A percentile compares a stretch with the other conserved stretches of the same genome.
Evolutionary conservation across 2,329 filamentous ascomycete genomes (phyloP).

Genomic region (Trichoderma sp.): DNA sequence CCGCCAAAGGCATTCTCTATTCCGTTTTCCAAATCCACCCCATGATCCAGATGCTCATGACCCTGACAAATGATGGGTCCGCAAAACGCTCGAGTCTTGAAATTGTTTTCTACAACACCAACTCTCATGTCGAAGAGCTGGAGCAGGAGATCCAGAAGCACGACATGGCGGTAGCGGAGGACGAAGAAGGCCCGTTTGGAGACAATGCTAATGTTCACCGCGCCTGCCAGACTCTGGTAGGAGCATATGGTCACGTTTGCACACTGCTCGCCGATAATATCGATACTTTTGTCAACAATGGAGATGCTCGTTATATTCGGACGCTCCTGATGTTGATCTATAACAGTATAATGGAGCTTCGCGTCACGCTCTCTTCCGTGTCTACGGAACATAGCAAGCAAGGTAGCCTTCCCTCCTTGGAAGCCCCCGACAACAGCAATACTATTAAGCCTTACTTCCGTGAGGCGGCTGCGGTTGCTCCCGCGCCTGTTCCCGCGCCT

Average conservation of each 20-base stretch:
- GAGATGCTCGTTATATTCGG: constrained; percentile 64
- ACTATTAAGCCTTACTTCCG: constrained; percentile 51
- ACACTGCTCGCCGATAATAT: constrained; percentile 59
- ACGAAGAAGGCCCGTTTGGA: constrained; percentile 46
- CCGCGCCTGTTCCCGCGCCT: constrained; percentile 50
- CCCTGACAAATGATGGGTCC: constrained; percentile 58
- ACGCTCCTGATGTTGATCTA: constrained; percentile 62
- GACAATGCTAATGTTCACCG: constrained; percentile 64
- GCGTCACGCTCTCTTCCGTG: constrained; percentile 48
- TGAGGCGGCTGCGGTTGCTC: constrained; percentile 47
- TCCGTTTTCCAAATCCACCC: constrained; percentile 67
- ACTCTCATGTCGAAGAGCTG: constrained; percentile 62
- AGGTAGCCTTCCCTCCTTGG: constrained; percentile 18
- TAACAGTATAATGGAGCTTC: constrained; percentile 66
- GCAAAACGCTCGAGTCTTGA: constrained; percentile 62
- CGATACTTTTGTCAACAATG: constrained; percentile 62
- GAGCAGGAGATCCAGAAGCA: constrained; percentile 64
- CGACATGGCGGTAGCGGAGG: constrained; percentile 46
- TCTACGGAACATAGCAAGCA: constrained; percentile 27
- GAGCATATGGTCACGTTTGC: constrained; percentile 64
- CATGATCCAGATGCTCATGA: constrained; percentile 64
- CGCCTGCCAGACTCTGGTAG: constrained; percentile 61
- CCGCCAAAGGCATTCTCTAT: constrained; percentile 64
- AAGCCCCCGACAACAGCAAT: constrained; percentile 36
- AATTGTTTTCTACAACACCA: constrained; percentile 66